Evolutionary conservation across 1,284 basidiomycete species (phyloP), one percentile per base, ranked within the genome.

Genomic region (Tilletia setariae): DNA sequence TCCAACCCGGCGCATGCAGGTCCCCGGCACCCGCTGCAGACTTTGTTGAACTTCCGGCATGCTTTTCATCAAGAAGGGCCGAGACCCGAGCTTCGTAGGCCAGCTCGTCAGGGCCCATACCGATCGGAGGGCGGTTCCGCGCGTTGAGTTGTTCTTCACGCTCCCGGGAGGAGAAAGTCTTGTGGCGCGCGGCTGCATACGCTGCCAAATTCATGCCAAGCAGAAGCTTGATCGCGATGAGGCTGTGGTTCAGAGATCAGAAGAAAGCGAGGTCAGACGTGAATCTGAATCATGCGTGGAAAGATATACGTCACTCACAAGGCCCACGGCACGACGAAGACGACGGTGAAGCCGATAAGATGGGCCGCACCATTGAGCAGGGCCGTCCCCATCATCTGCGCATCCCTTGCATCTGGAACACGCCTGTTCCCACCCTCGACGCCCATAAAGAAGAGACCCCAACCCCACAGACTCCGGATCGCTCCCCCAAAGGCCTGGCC

Each of bases 141-240:
- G 75, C 70, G 49, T 82, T 82, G 67, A 80, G 74, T 23, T 70
- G 64, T 35, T 82, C 80, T 63, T 82, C 80, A 6, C 51, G 63
- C 67, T 80, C 79, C 7, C 79, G 72, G 64, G 73, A 67, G 47
- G 74, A 69, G 72, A 75, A 75, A 0, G 76, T 74, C 8, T 79
- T 70, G 32, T 80, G 80, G 23, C 79, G 73, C 4, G 71, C 67
- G 11, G 74, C 73, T 16, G 80, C 80, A 63, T 74, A 82, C 53
- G 72, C 70, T 47, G 77, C 74, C 25, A 82, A 66, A 30, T 76
- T 77, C 21, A 76, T 73, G 11, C 80, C 80, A 3, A 82, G 70
- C 19, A 82, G 67, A 2, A 82, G 71, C 69, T 82, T 82, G 70
- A 81, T 68, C 2, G 75, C 74, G 0, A 82, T 73, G 19, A 81